phyloP scores from a whole-genome alignment of 2,329 filamentous ascomycete genomes.

The Diaporthe citrichinensis region DNA sequence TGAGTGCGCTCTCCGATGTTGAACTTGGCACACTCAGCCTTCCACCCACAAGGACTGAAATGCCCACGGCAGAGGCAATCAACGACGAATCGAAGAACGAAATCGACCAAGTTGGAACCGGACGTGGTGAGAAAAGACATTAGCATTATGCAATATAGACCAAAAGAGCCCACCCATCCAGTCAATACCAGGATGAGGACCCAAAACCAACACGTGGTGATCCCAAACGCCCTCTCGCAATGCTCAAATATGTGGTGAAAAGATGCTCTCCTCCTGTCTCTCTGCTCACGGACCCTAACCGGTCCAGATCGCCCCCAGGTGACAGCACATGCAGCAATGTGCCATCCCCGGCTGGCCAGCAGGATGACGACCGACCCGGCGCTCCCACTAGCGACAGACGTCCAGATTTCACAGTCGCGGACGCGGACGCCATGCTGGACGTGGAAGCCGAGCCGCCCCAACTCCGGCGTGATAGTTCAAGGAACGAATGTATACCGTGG shows the following conservation, averaged over 20 bases:
- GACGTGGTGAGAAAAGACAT: not conserved
- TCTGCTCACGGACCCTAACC: not conserved
- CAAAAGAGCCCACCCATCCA: not conserved
- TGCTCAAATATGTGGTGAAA: not conserved
- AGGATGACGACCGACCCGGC: too few species aligned
- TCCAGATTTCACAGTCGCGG: not conserved
- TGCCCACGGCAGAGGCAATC: not conserved
- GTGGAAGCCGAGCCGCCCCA: too few species aligned
- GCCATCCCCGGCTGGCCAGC: too few species aligned
- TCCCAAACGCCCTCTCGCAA: not conserved
- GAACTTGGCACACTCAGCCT: not conserved
- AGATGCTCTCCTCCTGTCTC: not conserved
- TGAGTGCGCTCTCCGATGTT: not conserved
- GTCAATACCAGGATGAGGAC: not conserved
- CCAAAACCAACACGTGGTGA: not conserved
- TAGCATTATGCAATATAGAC: constrained; percentile 37
- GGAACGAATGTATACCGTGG: not conserved
- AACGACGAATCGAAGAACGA: not conserved
- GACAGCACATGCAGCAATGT: too few species aligned
- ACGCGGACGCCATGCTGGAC: too few species aligned
- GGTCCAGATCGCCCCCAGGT: too few species aligned
- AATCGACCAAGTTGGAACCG: not conserved
- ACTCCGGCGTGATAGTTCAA: not conserved
- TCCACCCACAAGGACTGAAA: too few species aligned
- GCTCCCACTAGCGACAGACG: too few species aligned